A percentile compares a stretch with the other conserved stretches of the same genome.
Conservation (phyloP, 352 stramenopile genomes). For the Sclerospora graminicola region DNA sequence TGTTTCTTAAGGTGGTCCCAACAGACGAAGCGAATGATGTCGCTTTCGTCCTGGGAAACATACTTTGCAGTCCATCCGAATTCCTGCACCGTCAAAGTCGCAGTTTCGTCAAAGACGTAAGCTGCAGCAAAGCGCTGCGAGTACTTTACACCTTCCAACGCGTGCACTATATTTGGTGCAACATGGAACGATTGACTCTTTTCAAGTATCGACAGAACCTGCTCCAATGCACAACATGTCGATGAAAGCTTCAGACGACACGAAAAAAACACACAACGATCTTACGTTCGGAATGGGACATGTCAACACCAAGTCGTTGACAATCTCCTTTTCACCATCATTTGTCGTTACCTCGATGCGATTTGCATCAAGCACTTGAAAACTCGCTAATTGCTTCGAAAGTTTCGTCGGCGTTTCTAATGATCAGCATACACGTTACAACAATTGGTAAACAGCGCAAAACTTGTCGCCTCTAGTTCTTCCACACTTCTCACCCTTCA, state of each 20-base stretch:
- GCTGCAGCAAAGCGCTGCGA: constrained; percentile 61
- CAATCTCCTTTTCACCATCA: constrained; percentile 36
- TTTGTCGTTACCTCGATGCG: constrained; percentile 33
- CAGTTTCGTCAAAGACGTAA: constrained; percentile 44
- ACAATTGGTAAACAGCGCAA: no score
- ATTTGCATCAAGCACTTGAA: constrained; percentile 41
- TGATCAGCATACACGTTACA: not conserved
- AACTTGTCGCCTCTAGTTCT: not conserved
- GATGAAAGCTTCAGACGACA: not conserved
- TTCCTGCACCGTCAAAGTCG: constrained; percentile 23
- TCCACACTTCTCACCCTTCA: constrained; percentile 21
- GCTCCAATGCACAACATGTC: constrained; percentile 4
- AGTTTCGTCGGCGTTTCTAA: constrained; percentile 31
- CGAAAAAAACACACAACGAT: constrained; percentile 5
- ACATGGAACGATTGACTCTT: constrained; percentile 33
- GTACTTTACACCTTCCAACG: constrained; percentile 41
- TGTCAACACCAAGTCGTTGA: constrained; percentile 57
- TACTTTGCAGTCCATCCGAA: constrained; percentile 63
- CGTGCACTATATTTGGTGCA: constrained; percentile 15
- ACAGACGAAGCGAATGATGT: constrained; percentile 64
- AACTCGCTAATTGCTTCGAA: constrained; percentile 35
- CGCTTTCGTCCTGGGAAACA: constrained; percentile 35
- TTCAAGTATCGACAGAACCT: constrained; percentile 46
- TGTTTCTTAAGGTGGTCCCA: constrained; percentile 70
- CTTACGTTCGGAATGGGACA: constrained; percentile 49